A percentile compares a stretch with the other conserved stretches of the same genome.
Conservation (phyloP, 768 basidiomycete species). For the Amanita fuliginea region DNA sequence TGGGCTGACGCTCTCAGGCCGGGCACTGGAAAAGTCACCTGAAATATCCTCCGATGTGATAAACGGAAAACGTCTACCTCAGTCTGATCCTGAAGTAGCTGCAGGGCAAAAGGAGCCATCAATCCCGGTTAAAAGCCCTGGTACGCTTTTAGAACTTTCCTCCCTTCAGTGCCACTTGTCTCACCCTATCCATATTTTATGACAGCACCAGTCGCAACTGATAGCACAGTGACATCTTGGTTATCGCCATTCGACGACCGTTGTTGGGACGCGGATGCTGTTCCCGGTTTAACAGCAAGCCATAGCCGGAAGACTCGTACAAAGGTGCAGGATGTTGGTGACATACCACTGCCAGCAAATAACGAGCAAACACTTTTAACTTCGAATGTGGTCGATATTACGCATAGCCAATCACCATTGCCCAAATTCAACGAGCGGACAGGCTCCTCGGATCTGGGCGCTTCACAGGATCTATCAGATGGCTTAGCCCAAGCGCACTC, state of each 20-base stretch:
- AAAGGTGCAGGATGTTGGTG: background rate
- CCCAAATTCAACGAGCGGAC: background rate
- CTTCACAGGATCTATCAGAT: no score
- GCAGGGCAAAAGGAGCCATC: background rate
- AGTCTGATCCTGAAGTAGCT: background rate
- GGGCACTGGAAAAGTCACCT: background rate
- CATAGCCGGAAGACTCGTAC: background rate
- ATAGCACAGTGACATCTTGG: background rate
- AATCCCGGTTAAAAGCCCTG: background rate
- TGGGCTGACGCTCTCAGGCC: background rate
- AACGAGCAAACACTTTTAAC: background rate
- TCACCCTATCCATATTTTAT: background rate
- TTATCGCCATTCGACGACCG: slow-evolving; percentile 4
- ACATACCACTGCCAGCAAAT: background rate
- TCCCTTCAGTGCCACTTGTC: background rate
- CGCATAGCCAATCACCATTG: background rate
- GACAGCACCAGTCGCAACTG: background rate
- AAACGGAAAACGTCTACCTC: background rate
- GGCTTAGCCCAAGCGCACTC: background rate
- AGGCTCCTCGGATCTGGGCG: background rate
- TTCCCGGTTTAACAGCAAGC: slow-evolving; percentile 4
- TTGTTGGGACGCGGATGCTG: slow-evolving; percentile 3
- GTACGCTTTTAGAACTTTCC: background rate
- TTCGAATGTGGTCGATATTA: background rate
- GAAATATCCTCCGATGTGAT: background rate